These are phyloP conservation scores for Geranium rotundifolium DNA, from an alignment of 345 rosid genomes.

Conservation along the genomic window DNA sequence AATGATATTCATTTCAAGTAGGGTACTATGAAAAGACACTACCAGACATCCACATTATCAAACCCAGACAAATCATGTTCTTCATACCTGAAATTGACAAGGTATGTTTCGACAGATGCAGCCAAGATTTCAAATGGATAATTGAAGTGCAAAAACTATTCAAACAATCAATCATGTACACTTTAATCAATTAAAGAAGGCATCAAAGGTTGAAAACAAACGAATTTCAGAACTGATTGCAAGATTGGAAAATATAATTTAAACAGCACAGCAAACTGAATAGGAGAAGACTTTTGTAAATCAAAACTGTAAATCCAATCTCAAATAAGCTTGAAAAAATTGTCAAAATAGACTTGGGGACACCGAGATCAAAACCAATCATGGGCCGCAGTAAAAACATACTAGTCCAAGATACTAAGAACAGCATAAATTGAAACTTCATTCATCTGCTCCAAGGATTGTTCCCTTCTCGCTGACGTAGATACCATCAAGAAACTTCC, in stretches of 20 bases:
- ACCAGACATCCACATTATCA: no score
- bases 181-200: no score
- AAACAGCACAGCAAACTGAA: not conserved
- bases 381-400: not conserved
- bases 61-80: no score
- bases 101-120: no score
- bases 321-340: not conserved
- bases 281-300: not conserved
- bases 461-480: slow-evolving; percentile 52
- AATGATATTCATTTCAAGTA: no score
- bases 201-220: no score
- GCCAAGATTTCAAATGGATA: no score
- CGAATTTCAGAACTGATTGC: not conserved
- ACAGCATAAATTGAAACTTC: not conserved
- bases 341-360: not conserved
- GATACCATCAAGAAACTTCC: slow-evolving; percentile 59
- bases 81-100: no score
- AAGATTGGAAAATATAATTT: not conserved
- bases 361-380: not conserved
- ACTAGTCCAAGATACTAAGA: not conserved
- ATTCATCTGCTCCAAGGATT: slow-evolving; percentile 9
- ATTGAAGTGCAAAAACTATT: no score
- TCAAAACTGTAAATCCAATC: not conserved
- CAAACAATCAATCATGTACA: no score
- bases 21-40: no score